Percentiles rank a stretch among this genome's conserved stretches.
Conservation (phyloP, 2,329 filamentous ascomycete species). For the Phialophora verrucosa region DNA sequence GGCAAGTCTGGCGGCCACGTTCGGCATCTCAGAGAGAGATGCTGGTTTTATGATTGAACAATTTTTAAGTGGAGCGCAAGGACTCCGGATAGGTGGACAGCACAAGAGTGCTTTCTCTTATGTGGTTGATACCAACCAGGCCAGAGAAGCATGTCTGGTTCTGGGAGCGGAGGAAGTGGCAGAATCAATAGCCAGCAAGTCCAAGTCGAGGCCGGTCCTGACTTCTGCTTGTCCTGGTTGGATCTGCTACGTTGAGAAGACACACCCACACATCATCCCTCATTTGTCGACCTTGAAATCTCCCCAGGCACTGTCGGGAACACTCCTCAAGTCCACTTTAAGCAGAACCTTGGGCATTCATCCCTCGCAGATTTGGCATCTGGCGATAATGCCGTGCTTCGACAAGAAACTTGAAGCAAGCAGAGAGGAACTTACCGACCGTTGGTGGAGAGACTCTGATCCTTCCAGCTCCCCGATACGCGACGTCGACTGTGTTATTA, state of each 20-base stretch:
- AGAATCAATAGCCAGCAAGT: constrained; percentile 43
- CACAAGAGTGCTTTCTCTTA: constrained; percentile 81
- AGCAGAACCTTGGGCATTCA: constrained; percentile 73
- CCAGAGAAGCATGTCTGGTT: constrained; percentile 82
- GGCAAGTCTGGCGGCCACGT: constrained; percentile 86
- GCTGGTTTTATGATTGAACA: constrained; percentile 84
- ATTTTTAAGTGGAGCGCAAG: constrained; percentile 72
- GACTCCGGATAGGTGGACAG: constrained; percentile 72
- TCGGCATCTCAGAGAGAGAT: constrained; percentile 72
- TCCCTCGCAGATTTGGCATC: constrained; percentile 85
- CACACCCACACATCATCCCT: constrained; percentile 88
- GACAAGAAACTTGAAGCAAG: constrained; percentile 98
- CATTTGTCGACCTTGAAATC: constrained; percentile 92
- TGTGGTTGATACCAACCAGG: constrained; percentile 86
- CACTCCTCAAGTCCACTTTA: constrained; percentile 83
- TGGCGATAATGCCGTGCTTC: constrained; percentile 97
- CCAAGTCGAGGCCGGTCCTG: constrained; percentile 56
- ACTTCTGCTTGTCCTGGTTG: constrained; percentile 94
- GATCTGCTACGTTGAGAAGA: constrained; percentile 99
- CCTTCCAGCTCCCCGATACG: constrained; percentile 60
- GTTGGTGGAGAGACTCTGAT: constrained; percentile 66
- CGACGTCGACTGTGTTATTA: constrained; percentile 98
- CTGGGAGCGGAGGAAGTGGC: constrained; percentile 75
- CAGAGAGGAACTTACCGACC: constrained; percentile 85
- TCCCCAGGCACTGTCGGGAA: constrained; percentile 89